Conservation (phyloP, 176 grass and related monocot genomes). For the Ampelocalamus luodianensis region DNA sequence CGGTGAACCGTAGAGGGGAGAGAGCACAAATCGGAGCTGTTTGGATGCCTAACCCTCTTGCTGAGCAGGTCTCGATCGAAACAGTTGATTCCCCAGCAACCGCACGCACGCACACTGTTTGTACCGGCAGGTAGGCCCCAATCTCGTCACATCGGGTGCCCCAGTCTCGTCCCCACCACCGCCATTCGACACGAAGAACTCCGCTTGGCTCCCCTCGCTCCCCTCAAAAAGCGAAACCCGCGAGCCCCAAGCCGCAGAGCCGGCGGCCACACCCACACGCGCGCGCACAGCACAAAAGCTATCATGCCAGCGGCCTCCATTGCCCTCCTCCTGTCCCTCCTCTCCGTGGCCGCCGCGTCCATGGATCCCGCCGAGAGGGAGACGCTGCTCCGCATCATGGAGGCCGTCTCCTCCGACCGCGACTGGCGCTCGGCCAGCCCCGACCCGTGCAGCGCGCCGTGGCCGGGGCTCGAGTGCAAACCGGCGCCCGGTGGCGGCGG, state of each 20-base stretch:
- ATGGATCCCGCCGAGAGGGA: slow-evolving; percentile 50
- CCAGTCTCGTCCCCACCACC: not conserved
- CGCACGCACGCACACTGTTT: slow-evolving; percentile 42
- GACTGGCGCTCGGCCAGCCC: slow-evolving; percentile 70
- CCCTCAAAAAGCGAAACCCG: slow-evolving; percentile 29
- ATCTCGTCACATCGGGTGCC: slow-evolving; percentile 37
- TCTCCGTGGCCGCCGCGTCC: slow-evolving; percentile 35
- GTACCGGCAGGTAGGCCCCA: slow-evolving; percentile 37
- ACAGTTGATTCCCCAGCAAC: not conserved
- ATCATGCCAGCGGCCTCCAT: slow-evolving; percentile 24
- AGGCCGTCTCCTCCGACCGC: slow-evolving; percentile 85
- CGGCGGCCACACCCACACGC: not conserved
- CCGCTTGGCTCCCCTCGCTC: not conserved
- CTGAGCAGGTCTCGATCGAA: not conserved
- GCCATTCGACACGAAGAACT: slow-evolving; percentile 29
- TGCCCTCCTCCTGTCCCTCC: slow-evolving; percentile 12
- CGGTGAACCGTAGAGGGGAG: no score
- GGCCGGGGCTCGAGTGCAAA: slow-evolving; percentile 96
- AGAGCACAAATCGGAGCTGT: no score
- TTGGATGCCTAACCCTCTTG: no score
- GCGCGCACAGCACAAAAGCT: not conserved
- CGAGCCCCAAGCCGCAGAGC: not conserved
- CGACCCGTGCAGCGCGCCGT: slow-evolving; percentile 76
- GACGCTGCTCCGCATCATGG: slow-evolving; percentile 80
- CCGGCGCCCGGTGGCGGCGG: not conserved